Evolutionary conservation across 2,329 filamentous ascomycete genomes (phyloP), one percentile per base, ranked within the genome.

Genomic region (Aureobasidium namibiae): DNA sequence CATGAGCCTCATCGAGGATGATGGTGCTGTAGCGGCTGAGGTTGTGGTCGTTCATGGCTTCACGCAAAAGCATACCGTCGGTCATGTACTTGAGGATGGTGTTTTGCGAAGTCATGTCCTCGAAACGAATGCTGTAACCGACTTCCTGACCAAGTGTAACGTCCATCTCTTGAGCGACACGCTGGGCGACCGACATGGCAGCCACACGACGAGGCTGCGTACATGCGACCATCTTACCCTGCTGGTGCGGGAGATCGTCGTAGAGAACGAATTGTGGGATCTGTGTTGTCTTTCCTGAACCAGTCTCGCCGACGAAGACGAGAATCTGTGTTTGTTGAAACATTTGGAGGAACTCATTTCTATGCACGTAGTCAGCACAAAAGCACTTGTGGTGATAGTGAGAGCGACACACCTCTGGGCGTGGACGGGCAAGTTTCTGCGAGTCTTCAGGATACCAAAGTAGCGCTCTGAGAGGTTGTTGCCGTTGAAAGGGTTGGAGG

Each of bases 21-120:
- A 99, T 97, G 68, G 90, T 95, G 79, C 90, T 94, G 77, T 99
- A 99, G 58, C 92, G 88, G 53, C 83, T 87, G 76, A 99, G 84
- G 67, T 95, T 83, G 69, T 92, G 89, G 73, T 99, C 94, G 74
- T 96, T 87, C 86, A 99, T 95, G 60, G 94, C 92, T 76, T 99
- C 94, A 69, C 94, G 82, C 69, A 97, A 81, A 68, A 99, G 85
- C 88, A 99, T 97, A 83, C 95, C 95, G 70, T 99, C 94, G 45
- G 95, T 99, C 94, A 99, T 99, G 80, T 99, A 99, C 79, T 99
- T 99, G 71, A 99, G 83, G 62, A 95, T 84, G 1, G 94, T 99
- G 74, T 89, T 91, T 60, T 85, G 84, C 53, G 88, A 83, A 1
- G 94, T 97, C 77, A 86, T 89, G 73, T 99, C 94, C 75, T 99